Evolutionary conservation across 2,329 filamentous ascomycete species (phyloP), one percentile per base, ranked within the genome.

Genomic region (Zelopaecilomyces penicillatus): DNA sequence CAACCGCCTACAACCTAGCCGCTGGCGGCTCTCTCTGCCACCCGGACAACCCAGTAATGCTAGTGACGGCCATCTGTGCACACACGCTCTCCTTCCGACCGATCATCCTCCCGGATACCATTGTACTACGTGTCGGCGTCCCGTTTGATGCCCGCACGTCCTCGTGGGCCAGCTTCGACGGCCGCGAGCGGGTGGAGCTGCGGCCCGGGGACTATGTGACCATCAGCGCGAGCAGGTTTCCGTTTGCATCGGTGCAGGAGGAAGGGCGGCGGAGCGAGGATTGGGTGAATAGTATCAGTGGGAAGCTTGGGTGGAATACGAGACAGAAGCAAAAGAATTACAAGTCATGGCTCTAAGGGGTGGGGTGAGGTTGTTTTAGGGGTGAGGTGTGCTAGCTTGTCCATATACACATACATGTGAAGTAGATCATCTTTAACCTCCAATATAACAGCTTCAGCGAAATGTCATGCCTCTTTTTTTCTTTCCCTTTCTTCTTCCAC

Each of bases 151-250:
- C 90, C 6, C 75, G 93, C 41, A 89, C 88, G 4, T 85, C 81
- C 54, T 90, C 85, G 35, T 98, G 93, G 91, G 93, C 90, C n/a
- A 95, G 88, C 64, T 98, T 98, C 61, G 93, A 98, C 64, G 93
- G 93, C 2, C 78, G 89, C 49, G 88, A 96, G 70, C 80, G 89
- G 67, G 68, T 87, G n/a, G 86, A 93, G 67, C 71, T 93, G 33
- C 63, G 68, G 40, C 83, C 85, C 0, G 87, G 87, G 11, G 87
- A 93, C 65, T 93, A 93, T 60, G 85, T 91, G 5, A 91, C 86
- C 2, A 84, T 93, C 49, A 87, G 83, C 53, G 87, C 87, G 3
- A 87, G 82, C 52, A 69, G 87, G 35, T 91, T 85, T 57, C 87
- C 87, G 0, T 93, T 91, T 63, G 85, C 87, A 0, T 82, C 78